Evolutionary conservation across 768 basidiomycete species (phyloP).

Genomic region (Xanthoconium purpureum): DNA sequence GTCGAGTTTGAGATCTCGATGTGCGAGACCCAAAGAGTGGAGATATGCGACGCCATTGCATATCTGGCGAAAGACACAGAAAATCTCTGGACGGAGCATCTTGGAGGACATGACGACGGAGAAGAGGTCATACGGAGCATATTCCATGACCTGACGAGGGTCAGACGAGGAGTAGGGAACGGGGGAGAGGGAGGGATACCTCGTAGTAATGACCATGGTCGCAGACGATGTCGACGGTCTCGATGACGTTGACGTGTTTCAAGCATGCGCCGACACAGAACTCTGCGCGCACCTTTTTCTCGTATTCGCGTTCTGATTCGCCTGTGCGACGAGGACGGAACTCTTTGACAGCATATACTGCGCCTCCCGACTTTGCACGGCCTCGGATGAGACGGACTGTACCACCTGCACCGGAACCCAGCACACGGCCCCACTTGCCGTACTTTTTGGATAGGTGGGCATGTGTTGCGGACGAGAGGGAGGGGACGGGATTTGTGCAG

Average conservation of each 20-base stretch:
- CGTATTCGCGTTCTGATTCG: conserved; percentile 94
- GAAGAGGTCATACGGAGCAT: conserved; percentile 97
- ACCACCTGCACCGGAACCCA: conserved; percentile 97
- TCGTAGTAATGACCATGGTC: conserved; percentile 99
- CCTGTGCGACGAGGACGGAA: conserved; percentile 87
- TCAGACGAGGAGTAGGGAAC: conserved; percentile 5
- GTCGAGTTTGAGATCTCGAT: conserved; percentile 98
- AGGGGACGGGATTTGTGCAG: conserved; percentile 42
- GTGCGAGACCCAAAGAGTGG: conserved; percentile 95
- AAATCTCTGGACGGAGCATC: conserved; percentile 97
- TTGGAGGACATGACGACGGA: conserved; percentile 99
- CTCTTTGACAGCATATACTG: conserved; percentile 95
- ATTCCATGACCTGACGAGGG: conserved; percentile 88
- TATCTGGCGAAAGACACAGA: conserved; percentile 98
- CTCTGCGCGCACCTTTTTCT: conserved; percentile 99
- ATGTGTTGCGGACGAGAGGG: conserved; percentile 79
- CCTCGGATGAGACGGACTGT: conserved; percentile 96
- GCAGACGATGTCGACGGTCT: conserved; percentile 96
- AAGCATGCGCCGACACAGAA: conserved; percentile 96
- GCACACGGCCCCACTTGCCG: conserved; percentile 95
- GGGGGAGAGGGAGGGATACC: conserved; percentile 44
- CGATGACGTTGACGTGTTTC: conserved; percentile 94
- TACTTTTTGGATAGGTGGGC: conserved; percentile 98
- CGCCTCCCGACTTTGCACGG: conserved; percentile 73
- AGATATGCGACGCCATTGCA: conserved; percentile 98